Percentiles rank a stretch among this genome's conserved stretches.
Evolutionary conservation across 129 eudicot species (phyloP).

Genomic region (Pittosporum tobira): DNA sequence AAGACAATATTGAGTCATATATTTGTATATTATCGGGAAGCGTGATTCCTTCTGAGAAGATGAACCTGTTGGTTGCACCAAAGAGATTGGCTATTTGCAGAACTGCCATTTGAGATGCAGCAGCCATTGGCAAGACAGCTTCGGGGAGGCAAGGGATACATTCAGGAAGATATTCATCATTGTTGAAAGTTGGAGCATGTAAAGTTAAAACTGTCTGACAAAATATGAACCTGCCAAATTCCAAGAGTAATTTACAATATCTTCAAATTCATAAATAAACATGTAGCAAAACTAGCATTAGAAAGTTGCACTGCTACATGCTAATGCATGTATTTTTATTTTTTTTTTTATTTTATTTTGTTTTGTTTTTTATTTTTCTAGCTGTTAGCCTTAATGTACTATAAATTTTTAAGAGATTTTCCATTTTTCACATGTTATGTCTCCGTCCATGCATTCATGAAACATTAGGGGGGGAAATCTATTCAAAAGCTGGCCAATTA

Average conservation of each 20-base stretch:
- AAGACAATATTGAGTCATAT: slow-evolving; percentile 10
- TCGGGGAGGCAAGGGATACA: slow-evolving; percentile 77
- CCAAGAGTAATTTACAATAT: neutral
- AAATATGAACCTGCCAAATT: slow-evolving; percentile 66
- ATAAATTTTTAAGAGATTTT: neutral
- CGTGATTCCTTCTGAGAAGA: slow-evolving; percentile 28
- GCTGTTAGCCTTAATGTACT: too few relatives aligned
- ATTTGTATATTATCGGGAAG: slow-evolving; percentile 10
- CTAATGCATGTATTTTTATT: too few relatives aligned
- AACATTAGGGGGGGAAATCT: too few relatives aligned
- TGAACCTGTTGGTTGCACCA: slow-evolving; percentile 57
- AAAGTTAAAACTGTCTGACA: slow-evolving; percentile 57
- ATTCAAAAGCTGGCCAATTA: neutral
- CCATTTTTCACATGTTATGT: neutral
- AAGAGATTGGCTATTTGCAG: slow-evolving; percentile 49
- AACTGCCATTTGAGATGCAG: slow-evolving; percentile 31
- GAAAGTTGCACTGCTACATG: neutral
- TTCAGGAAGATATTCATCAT: slow-evolving; percentile 60
- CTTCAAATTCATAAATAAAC: neutral
- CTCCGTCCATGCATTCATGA: neutral
- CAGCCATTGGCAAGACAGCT: slow-evolving; percentile 33
- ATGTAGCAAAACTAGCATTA: neutral
- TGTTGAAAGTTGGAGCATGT: slow-evolving; percentile 45
- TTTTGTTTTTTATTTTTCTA: too few relatives aligned
- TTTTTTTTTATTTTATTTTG: too few relatives aligned